These are phyloP conservation scores for Cryphonectria radicalis DNA, from an alignment of 2,329 filamentous ascomycete species.

Conservation along the genomic window DNA sequence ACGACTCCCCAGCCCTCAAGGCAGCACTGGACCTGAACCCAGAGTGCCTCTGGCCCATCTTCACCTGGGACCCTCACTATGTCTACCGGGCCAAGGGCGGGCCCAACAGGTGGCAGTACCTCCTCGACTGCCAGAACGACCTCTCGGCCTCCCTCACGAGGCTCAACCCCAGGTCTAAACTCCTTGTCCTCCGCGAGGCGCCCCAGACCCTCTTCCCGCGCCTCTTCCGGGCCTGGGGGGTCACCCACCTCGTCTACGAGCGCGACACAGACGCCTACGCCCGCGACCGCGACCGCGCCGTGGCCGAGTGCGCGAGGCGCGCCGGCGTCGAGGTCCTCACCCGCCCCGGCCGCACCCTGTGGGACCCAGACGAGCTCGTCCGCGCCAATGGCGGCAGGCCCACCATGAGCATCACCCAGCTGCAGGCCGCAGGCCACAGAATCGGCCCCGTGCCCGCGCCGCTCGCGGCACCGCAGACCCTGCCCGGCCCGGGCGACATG, in stretches of 20 bases:
- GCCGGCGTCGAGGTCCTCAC: constrained; percentile 72
- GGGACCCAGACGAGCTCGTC: constrained; percentile 73
- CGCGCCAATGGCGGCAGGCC: constrained; percentile 68
- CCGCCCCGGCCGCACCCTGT: constrained; percentile 69
- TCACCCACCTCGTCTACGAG: constrained; percentile 79
- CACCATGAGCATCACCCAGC: constrained; percentile 74
- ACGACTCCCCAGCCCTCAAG: constrained; percentile 75
- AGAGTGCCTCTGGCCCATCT: constrained; percentile 72
- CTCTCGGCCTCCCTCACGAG: constrained; percentile 69
- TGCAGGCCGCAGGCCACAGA: constrained; percentile 66
- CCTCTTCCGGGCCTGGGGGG: constrained; percentile 72
- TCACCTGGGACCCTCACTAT: constrained; percentile 82
- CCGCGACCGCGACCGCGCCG: constrained; percentile 62
- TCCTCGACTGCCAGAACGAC: constrained; percentile 72
- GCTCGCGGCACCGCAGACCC: constrained; percentile 60
- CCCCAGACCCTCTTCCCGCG: constrained; percentile 74
- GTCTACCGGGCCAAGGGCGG: constrained; percentile 73
- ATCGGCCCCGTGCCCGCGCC: constrained; percentile 64
- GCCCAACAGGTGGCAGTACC: constrained; percentile 74
- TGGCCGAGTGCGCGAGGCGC: constrained; percentile 62
- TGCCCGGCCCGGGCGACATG: constrained; percentile 70
- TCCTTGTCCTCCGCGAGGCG: constrained; percentile 73
- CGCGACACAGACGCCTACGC: constrained; percentile 78
- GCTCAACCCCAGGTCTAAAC: constrained; percentile 71
- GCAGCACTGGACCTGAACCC: constrained; percentile 73